A percentile compares a stretch with the other conserved stretches of the same genome.
Evolutionary conservation across 305 asterid species (phyloP).

Genomic region (Fraxinus albicans): DNA sequence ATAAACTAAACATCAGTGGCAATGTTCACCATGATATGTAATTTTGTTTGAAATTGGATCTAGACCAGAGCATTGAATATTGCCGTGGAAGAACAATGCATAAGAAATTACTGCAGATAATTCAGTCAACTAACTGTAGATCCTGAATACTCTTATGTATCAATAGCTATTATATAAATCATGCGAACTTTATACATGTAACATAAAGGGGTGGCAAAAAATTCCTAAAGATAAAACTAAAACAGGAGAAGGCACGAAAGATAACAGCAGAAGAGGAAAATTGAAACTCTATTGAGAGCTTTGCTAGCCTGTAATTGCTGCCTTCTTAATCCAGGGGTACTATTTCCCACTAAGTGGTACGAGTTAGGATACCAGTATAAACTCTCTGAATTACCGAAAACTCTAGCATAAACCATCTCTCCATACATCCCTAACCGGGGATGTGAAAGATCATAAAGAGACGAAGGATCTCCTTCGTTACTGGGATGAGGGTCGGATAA

Average conservation of each 20-base stretch:
- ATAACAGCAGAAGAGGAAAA: slow-evolving; percentile 63
- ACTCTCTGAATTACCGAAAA: slow-evolving; percentile 65
- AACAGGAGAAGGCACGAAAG: slow-evolving; percentile 63
- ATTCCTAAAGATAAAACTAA: slow-evolving; percentile 10
- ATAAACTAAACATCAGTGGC: neutral
- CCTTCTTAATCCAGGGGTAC: slow-evolving; percentile 65
- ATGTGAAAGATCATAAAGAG: slow-evolving; percentile 19
- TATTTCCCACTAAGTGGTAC: slow-evolving; percentile 44
- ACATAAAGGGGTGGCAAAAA: neutral
- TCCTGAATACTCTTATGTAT: neutral
- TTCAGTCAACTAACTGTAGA: neutral
- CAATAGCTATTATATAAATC: neutral
- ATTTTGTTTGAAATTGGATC: neutral
- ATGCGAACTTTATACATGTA: neutral
- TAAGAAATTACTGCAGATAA: neutral
- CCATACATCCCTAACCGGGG: slow-evolving; percentile 62
- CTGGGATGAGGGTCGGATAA: neutral
- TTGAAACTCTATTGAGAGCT: slow-evolving; percentile 59
- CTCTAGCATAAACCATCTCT: slow-evolving; percentile 78
- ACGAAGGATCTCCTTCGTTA: slow-evolving; percentile 20
- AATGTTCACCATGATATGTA: neutral
- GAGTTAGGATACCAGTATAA: slow-evolving; percentile 59
- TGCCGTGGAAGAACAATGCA: neutral
- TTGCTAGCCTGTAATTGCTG: slow-evolving; percentile 52
- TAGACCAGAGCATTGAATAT: neutral